These are phyloP conservation scores for Lactifluus hygrophoroides DNA, from an alignment of 768 basidiomycete species.

Conservation along the genomic window DNA sequence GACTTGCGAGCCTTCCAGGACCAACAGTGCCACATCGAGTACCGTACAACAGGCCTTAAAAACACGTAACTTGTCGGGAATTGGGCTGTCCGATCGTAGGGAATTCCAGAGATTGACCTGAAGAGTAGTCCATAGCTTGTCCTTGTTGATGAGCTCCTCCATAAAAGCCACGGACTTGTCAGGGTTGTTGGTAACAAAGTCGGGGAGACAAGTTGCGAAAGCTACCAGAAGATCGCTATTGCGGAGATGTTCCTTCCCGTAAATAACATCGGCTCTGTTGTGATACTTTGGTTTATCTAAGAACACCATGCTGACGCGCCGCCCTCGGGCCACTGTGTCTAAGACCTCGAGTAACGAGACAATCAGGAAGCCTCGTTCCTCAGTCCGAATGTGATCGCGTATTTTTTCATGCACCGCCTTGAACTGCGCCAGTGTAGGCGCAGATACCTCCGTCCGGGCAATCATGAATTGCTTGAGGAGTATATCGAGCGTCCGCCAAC, in stretches of 20 bases:
- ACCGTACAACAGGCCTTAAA: constrained; percentile 1
- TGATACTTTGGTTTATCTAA: background rate
- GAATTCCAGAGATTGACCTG: background rate
- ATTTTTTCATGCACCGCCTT: background rate
- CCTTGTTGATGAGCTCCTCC: background rate
- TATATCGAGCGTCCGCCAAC: constrained; percentile 5
- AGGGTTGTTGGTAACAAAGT: background rate
- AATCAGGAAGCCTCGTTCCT: constrained; percentile 1
- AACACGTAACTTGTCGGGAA: background rate
- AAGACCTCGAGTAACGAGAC: background rate
- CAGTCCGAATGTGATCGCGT: background rate
- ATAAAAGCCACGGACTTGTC: background rate
- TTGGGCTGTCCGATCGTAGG: background rate
- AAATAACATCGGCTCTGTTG: background rate
- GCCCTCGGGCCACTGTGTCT: background rate
- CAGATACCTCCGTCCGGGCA: background rate
- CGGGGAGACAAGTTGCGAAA: constrained; percentile 1
- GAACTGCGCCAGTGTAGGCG: background rate
- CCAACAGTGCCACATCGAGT: background rate
- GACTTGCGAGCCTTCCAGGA: background rate
- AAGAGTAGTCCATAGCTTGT: constrained; percentile 3
- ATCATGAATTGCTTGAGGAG: constrained; percentile 1
- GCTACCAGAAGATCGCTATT: background rate
- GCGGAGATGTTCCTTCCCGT: constrained; percentile 4
- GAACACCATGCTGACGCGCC: background rate